phyloP scores from a whole-genome alignment of 495 filamentous ascomycete species.

The Podospora didyma region DNA sequence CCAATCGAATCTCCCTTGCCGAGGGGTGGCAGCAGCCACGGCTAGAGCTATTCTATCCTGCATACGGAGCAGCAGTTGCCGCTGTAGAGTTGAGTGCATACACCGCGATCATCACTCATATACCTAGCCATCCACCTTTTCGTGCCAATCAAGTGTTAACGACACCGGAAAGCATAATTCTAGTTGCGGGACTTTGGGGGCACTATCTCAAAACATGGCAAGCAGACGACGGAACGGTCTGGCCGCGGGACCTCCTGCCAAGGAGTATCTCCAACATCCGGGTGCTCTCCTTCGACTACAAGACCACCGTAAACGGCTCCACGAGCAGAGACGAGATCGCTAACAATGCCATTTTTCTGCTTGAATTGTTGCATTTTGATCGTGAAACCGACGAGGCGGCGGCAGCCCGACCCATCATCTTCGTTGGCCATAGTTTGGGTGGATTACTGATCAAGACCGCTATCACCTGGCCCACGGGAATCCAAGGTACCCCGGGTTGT shows the following conservation, averaged over 20 bases:
- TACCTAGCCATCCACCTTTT: not conserved
- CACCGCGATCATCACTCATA: not conserved
- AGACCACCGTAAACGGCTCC: conserved; percentile 1
- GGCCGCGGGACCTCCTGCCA: conserved; percentile 9
- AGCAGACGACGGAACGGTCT: conserved; percentile 6
- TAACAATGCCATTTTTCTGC: conserved; percentile 5
- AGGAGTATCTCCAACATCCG: not conserved
- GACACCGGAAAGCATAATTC: not conserved
- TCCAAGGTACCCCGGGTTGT: not conserved
- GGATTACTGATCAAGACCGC: conserved; percentile 6
- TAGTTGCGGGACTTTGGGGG: conserved; percentile 9
- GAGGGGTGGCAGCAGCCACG: not conserved
- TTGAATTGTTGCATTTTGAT: not conserved
- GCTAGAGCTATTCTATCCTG: not conserved
- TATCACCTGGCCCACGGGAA: not conserved
- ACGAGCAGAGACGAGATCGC: not conserved
- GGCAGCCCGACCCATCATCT: conserved; percentile 7
- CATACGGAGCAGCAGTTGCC: not conserved
- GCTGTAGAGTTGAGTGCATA: not conserved
- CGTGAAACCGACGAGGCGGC: not conserved
- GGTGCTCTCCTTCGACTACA: conserved; percentile 9
- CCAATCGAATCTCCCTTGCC: too few species aligned
- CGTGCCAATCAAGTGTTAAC: not conserved
- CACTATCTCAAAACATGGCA: conserved; percentile 8
- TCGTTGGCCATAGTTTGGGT: conserved; percentile 12